These are phyloP conservation scores for Myxozyma mucilagina DNA, from an alignment of 805 yeast species.

Conservation along the genomic window DNA sequence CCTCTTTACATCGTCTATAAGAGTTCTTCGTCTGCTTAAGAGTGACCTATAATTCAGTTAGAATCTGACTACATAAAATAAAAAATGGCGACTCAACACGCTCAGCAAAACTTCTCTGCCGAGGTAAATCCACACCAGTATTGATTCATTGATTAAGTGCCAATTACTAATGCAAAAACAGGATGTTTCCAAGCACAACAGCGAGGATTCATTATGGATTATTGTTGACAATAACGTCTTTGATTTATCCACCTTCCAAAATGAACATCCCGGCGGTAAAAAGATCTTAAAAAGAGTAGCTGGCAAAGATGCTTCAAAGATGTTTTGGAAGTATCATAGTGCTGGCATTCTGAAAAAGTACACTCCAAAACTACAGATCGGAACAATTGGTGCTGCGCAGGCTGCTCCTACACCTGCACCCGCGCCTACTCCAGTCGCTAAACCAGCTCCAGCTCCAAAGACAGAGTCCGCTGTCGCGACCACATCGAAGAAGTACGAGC, in stretches of 20 bases:
- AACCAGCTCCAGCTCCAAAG: slow-evolving; percentile 9
- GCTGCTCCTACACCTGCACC: slow-evolving; percentile 11
- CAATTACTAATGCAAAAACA: slow-evolving; percentile 13
- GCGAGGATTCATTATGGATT: slow-evolving; percentile 82
- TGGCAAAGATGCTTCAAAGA: slow-evolving; percentile 67
- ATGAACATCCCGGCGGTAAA: slow-evolving; percentile 79
- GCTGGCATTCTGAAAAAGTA: slow-evolving; percentile 35
- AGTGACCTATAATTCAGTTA: neutral
- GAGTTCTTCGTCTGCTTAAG: neutral
- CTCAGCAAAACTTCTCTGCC: slow-evolving; percentile 14
- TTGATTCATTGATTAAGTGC: neutral
- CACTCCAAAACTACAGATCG: slow-evolving; percentile 33
- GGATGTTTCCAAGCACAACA: slow-evolving; percentile 70
- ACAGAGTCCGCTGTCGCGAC: slow-evolving; percentile 2
- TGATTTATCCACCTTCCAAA: slow-evolving; percentile 67
- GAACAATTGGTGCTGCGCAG: slow-evolving; percentile 26
- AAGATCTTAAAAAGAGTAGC: slow-evolving; percentile 79
- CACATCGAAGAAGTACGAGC: slow-evolving; percentile 2
- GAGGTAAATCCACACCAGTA: slow-evolving; percentile 6
- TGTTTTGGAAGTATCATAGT: slow-evolving; percentile 55
- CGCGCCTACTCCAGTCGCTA: neutral
- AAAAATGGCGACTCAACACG: slow-evolving; percentile 15
- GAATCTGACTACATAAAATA: neutral
- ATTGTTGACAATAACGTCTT: slow-evolving; percentile 73
- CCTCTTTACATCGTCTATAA: neutral